These are phyloP conservation scores for Daedaleopsis sinensis DNA, from an alignment of 768 basidiomycete species.

Conservation along the genomic window DNA sequence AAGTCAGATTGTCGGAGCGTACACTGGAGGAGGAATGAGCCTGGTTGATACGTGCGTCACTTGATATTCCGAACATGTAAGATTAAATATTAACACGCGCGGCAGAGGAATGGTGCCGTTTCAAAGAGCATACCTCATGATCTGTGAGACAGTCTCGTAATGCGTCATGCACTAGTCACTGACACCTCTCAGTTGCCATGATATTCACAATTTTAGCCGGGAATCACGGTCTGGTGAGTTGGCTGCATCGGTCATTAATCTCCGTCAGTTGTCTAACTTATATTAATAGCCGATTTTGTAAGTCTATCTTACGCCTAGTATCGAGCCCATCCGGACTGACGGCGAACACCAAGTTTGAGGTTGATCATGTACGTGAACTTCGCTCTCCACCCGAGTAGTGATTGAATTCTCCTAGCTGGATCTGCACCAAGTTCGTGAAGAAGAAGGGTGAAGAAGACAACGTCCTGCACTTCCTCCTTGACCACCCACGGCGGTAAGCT, in stretches of 20 bases:
- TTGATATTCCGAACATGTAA: not conserved
- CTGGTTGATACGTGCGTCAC: slow-evolving; percentile 56
- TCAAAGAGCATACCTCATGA: slow-evolving; percentile 65
- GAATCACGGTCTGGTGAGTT: slow-evolving; percentile 72
- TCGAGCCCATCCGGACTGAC: not conserved
- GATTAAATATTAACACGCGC: not conserved
- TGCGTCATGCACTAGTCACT: not conserved
- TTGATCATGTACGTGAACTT: slow-evolving; percentile 53
- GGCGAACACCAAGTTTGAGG: slow-evolving; percentile 49
- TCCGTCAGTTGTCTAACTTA: not conserved
- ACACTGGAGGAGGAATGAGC: slow-evolving; percentile 72
- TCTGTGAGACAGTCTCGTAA: slow-evolving; percentile 38
- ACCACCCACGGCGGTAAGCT: slow-evolving; percentile 70
- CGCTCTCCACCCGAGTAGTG: not conserved
- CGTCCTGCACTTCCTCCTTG: slow-evolving; percentile 71
- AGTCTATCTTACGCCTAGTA: slow-evolving; percentile 25
- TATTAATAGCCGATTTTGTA: slow-evolving; percentile 58
- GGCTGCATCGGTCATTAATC: not conserved
- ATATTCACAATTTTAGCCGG: slow-evolving; percentile 72
- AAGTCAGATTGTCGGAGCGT: slow-evolving; percentile 39
- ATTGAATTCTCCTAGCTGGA: slow-evolving; percentile 52
- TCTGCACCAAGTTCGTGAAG: slow-evolving; percentile 51
- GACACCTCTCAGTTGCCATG: slow-evolving; percentile 43
- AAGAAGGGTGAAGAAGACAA: slow-evolving; percentile 48
- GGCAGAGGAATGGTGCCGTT: slow-evolving; percentile 71